These are phyloP conservation scores for Colletotrichum liriopes DNA, from an alignment of 2,329 filamentous ascomycete genomes.

Conservation along the genomic window DNA sequence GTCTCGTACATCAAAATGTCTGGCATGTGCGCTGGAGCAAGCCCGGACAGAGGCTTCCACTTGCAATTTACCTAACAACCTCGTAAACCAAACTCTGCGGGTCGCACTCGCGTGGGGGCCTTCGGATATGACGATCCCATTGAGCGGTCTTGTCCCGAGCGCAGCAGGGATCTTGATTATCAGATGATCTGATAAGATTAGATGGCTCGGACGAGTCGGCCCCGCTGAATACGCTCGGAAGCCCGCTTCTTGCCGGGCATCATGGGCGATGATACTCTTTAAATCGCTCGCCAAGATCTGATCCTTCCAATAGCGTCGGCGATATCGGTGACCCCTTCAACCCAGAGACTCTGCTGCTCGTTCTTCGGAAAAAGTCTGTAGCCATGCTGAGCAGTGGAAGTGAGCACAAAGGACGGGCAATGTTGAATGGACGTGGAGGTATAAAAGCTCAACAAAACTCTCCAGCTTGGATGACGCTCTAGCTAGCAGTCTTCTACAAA, in stretches of 20 bases:
- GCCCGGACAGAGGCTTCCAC: background rate
- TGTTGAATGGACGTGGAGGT: background rate
- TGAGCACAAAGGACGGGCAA: background rate
- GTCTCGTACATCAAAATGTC: too few species aligned
- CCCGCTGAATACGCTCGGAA: constrained; percentile 31
- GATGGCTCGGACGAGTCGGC: constrained; percentile 19
- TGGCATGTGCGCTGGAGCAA: background rate
- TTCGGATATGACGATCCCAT: constrained; percentile 29
- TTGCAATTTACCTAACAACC: constrained; percentile 3
- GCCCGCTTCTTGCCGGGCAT: constrained; percentile 16
- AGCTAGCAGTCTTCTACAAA: background rate
- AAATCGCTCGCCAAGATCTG: constrained; percentile 26
- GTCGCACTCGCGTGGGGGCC: constrained; percentile 11
- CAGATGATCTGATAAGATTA: constrained; percentile 48
- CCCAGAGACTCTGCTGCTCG: background rate
- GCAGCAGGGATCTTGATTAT: constrained; percentile 42
- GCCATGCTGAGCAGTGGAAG: background rate
- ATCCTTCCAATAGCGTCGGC: constrained; percentile 27
- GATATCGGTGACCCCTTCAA: constrained; percentile 22
- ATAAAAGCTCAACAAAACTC: background rate
- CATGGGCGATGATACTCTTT: background rate
- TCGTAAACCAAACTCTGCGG: constrained; percentile 24
- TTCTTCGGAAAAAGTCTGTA: constrained; percentile 1
- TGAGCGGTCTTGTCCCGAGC: constrained; percentile 13
- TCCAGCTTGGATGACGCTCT: background rate